Evolutionary conservation across 345 rosid genomes (phyloP), one percentile per base, ranked within the genome.

Genomic region (Acer yangbiense): DNA sequence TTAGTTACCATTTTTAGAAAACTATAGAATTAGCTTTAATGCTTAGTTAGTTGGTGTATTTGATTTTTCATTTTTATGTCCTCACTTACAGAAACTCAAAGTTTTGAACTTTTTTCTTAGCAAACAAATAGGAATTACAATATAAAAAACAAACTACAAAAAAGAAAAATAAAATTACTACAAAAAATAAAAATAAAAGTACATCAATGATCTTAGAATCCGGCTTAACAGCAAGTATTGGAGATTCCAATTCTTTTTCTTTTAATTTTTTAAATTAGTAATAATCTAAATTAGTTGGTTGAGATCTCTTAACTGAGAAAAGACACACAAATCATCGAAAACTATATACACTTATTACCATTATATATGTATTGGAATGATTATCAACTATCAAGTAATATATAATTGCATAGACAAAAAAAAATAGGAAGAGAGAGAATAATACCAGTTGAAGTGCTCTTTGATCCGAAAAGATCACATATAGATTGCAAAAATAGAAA

Each of bases 301-400:
- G 80, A 77, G 85, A 89, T 91, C 91, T 91, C 92, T 82, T 76
- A 82, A 72, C 86, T 81, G 27, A 76, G 61, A 72, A 55, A 61
- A 66, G 67, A 65, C 61, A 79, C 82, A 39, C 58, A 72, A 79
- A 77, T 79, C 80, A 72, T 52, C 70, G 35, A 76, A 80, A 74
- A 46, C 48, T 18, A 55, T 63, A 55, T 13, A 66, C 3, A 54
- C 39, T 14, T 27, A 27, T 27, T 27, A 27, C 29, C 29, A 27
- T 27, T 25, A 25, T 25, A 1, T 2, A 27, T 27, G 29, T 27
- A 27, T 27, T 27, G 3, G 29, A 27, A 27, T 27, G 29, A 27
- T 27, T 27, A 27, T 27, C 29, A 27, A 27, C 29, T 0, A 2
- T 27, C 3, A 27, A 1, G 29, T 27, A 27, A 27, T 27, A 27